Evolutionary conservation across 2,329 filamentous ascomycete genomes (phyloP).

Genomic region (Didymella pinodella): DNA sequence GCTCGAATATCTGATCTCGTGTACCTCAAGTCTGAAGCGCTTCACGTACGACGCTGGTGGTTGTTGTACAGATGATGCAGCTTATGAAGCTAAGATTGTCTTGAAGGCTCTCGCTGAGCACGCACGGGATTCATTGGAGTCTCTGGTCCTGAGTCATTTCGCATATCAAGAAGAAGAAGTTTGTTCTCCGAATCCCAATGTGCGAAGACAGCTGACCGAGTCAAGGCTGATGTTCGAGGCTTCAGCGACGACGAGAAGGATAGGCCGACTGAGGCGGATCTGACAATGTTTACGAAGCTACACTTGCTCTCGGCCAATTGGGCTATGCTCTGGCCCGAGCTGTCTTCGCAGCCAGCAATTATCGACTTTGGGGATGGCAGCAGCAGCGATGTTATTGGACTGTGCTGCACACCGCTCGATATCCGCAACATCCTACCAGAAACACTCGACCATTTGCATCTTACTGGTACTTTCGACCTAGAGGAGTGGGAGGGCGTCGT

Average conservation of each 20-base stretch:
- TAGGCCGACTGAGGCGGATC: not conserved
- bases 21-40: not conserved
- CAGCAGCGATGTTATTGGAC: not conserved
- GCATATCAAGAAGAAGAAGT: conserved; percentile 1
- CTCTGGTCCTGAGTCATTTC: not conserved
- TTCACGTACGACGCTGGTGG: not conserved
- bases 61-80: not conserved
- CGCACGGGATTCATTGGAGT: not conserved
- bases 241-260: not conserved
- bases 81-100: not conserved
- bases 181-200: not conserved
- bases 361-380: not conserved
- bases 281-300: conserved; percentile 1
- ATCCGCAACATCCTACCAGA: not conserved
- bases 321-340: conserved; percentile 4
- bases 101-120: conserved; percentile 1
- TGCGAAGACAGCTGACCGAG: not conserved
- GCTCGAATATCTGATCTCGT: not conserved
- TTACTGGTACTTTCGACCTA: not conserved
- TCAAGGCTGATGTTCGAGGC: not conserved
- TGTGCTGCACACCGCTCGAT: not conserved
- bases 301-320: not conserved
- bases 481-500: conserved; percentile 3
- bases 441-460: not conserved
- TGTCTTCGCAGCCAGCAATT: not conserved